phyloP scores from a whole-genome alignment of 306 rosid species.

The Castanopsis chinensis region DNA sequence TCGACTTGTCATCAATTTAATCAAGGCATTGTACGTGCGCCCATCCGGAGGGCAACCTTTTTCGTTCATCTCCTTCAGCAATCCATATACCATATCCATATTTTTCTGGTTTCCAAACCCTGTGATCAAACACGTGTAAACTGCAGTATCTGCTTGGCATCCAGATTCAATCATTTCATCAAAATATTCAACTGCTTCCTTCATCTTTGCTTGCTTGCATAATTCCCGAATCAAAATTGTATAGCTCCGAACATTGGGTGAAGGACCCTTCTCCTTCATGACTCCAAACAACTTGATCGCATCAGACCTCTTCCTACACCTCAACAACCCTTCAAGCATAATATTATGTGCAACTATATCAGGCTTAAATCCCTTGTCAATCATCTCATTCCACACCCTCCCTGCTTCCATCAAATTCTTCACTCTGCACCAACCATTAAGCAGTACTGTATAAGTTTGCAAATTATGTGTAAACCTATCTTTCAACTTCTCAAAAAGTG shows the following conservation, averaged over 20 bases:
- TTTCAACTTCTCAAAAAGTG: slow-evolving; percentile 64
- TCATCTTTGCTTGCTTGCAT: slow-evolving; percentile 67
- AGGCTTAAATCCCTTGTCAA: slow-evolving; percentile 72
- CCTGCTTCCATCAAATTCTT: slow-evolving; percentile 85
- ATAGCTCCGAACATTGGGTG: slow-evolving; percentile 64
- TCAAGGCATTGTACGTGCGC: slow-evolving; percentile 69
- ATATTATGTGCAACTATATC: slow-evolving; percentile 78
- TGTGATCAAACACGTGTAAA: slow-evolving; percentile 74
- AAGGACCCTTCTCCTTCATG: slow-evolving; percentile 86
- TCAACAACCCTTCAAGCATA: slow-evolving; percentile 77
- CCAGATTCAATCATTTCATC: slow-evolving; percentile 61
- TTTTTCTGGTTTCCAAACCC: slow-evolving; percentile 84
- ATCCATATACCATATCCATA: slow-evolving; percentile 57
- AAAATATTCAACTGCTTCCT: slow-evolving; percentile 61
- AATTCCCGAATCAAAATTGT: slow-evolving; percentile 64
- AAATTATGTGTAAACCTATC: slow-evolving; percentile 57
- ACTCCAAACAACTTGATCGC: slow-evolving; percentile 81
- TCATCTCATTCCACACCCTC: slow-evolving; percentile 90
- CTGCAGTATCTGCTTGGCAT: slow-evolving; percentile 55
- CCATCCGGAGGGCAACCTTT: slow-evolving; percentile 72
- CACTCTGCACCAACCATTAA: slow-evolving; percentile 77
- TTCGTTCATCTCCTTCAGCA: slow-evolving; percentile 63
- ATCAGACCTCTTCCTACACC: slow-evolving; percentile 72
- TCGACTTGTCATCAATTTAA: slow-evolving; percentile 68
- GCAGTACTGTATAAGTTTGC: slow-evolving; percentile 73